These are phyloP conservation scores for Rhodotorula sp. DNA, from an alignment of 1,284 basidiomycete genomes.

Conservation along the genomic window DNA sequence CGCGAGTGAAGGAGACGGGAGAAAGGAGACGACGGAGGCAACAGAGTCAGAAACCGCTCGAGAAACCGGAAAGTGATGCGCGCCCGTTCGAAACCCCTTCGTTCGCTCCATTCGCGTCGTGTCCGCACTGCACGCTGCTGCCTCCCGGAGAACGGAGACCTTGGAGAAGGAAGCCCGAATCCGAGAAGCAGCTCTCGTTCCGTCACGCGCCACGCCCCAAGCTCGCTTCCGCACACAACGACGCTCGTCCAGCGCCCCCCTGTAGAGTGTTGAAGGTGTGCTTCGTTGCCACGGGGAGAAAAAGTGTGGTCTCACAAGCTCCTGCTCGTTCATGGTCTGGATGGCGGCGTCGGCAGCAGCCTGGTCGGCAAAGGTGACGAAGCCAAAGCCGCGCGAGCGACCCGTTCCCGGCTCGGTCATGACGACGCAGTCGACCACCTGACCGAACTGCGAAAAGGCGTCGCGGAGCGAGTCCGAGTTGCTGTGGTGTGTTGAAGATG, in stretches of 20 bases:
- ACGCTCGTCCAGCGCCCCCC: neutral
- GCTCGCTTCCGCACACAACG: neutral
- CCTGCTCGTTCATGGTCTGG: constrained; percentile 42
- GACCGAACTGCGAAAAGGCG: constrained; percentile 38
- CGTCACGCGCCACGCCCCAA: neutral
- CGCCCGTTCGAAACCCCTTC: neutral
- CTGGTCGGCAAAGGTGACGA: constrained; percentile 41
- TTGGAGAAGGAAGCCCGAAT: constrained; percentile 8
- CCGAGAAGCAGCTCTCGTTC: constrained; percentile 10
- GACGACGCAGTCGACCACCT: constrained; percentile 42
- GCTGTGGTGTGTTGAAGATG: constrained; percentile 14
- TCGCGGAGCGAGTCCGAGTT: constrained; percentile 38
- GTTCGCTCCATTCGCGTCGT: neutral
- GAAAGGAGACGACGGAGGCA: no score
- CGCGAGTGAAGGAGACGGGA: neutral
- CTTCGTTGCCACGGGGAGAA: neutral
- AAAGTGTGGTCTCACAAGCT: constrained; percentile 37
- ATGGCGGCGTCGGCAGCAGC: constrained; percentile 37
- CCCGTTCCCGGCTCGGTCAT: constrained; percentile 43
- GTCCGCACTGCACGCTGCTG: constrained; percentile 5
- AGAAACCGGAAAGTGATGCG: neutral
- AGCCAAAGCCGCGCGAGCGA: constrained; percentile 41
- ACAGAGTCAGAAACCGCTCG: no score
- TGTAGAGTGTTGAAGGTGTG: neutral
- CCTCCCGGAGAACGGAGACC: constrained; percentile 11